Conservation (phyloP, 306 rosid genomes). For the Gastrolobium villosum region DNA sequence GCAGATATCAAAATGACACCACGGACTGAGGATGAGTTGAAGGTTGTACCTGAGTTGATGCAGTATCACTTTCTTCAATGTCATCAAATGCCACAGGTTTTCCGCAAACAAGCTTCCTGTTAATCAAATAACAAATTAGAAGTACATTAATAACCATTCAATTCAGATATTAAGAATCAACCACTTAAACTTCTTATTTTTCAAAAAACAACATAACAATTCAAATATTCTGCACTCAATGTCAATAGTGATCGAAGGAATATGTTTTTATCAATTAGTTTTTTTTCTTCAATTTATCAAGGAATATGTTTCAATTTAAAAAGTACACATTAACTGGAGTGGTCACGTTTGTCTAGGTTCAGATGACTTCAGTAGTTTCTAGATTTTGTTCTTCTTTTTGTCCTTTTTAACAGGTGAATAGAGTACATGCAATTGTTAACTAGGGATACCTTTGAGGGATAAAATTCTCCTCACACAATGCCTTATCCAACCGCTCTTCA, state of each 20-base stretch:
- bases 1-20: constrained; percentile 62
- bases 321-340: not conserved
- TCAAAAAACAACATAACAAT: too few relatives aligned
- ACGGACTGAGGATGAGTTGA: constrained; percentile 66
- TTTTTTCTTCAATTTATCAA: too few relatives aligned
- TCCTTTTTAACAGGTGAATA: not conserved
- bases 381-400: not conserved
- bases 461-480: constrained; percentile 75
- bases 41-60: constrained; percentile 63
- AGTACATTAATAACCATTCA: constrained; percentile 1
- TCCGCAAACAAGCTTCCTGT: constrained; percentile 75
- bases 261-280: too few relatives aligned
- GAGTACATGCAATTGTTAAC: not conserved
- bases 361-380: not conserved
- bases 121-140: constrained; percentile 31
- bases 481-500: constrained; percentile 89
- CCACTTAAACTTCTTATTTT: not conserved
- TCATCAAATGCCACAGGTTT: constrained; percentile 71
- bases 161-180: constrained; percentile 8
- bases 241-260: too few relatives aligned
- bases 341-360: not conserved
- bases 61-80: constrained; percentile 76
- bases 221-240: too few relatives aligned
- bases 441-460: constrained; percentile 64
- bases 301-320: too few relatives aligned